phyloP scores from a whole-genome alignment of 371 early-diverging fungal genomes.

The Globomyces sp. region DNA sequence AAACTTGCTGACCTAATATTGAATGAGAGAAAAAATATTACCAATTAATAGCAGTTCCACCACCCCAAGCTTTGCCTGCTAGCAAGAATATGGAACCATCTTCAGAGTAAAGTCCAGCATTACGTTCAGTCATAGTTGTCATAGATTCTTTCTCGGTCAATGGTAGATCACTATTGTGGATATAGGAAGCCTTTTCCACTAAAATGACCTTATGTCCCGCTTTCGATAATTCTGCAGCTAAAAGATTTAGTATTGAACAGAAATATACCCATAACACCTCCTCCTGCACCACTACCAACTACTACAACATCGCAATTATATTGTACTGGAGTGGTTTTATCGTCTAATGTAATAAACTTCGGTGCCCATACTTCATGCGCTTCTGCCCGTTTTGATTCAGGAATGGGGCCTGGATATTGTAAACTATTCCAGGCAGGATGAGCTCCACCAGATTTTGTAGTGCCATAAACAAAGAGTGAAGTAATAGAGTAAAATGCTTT shows the following conservation, averaged over 20 bases:
- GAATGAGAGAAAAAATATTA: neutral
- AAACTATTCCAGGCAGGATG: slow-evolving; percentile 6
- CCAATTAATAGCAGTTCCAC: slow-evolving; percentile 57
- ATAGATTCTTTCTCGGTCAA: slow-evolving; percentile 47
- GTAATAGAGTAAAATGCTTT: slow-evolving; percentile 1
- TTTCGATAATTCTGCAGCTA: slow-evolving; percentile 63
- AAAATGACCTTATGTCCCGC: slow-evolving; percentile 69
- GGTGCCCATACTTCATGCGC: slow-evolving; percentile 1
- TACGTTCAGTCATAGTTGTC: slow-evolving; percentile 35
- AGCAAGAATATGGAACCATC: slow-evolving; percentile 56
- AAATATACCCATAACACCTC: slow-evolving; percentile 53
- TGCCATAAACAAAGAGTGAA: neutral
- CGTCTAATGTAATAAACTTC: neutral
- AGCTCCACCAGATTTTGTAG: neutral
- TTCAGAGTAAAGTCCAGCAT: slow-evolving; percentile 46
- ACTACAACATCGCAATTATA: slow-evolving; percentile 60
- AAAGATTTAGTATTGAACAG: too few relatives aligned
- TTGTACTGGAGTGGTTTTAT: neutral
- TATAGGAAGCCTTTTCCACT: slow-evolving; percentile 67
- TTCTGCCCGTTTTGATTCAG: neutral
- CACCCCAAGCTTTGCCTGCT: slow-evolving; percentile 69
- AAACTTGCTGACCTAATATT: slow-evolving; percentile 51
- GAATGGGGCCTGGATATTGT: neutral
- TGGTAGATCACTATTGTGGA: slow-evolving; percentile 54
- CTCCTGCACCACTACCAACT: slow-evolving; percentile 76